Percentiles rank a stretch among this genome's conserved stretches.
Conservation (phyloP, 163 green algal genomes). For the Volvox carteri region DNA sequence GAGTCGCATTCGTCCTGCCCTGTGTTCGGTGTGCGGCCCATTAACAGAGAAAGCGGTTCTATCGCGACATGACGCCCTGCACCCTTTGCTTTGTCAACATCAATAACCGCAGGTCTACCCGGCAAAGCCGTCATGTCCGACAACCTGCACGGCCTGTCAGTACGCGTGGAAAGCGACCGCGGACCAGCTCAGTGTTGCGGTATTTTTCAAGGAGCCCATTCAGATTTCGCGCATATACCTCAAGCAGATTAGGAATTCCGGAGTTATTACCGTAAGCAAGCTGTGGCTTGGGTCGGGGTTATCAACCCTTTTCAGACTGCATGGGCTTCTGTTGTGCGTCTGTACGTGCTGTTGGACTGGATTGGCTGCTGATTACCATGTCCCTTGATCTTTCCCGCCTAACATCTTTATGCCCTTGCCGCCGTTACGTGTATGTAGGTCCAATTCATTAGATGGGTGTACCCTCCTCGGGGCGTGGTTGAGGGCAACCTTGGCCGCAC, state of each 20-base stretch:
- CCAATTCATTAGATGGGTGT: slow-evolving; percentile 17
- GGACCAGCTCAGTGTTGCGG: neutral
- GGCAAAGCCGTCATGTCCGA: neutral
- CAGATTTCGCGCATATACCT: slow-evolving; percentile 17
- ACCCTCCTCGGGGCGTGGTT: neutral
- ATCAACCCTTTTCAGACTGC: too few relatives aligned
- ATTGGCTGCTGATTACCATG: too few relatives aligned
- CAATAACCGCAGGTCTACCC: slow-evolving; percentile 13
- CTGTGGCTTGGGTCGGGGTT: neutral
- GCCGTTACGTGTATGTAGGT: too few relatives aligned
- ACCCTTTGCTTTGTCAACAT: neutral
- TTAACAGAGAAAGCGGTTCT: neutral
- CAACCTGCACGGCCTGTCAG: neutral
- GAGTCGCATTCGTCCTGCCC: neutral
- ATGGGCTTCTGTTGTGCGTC: too few relatives aligned
- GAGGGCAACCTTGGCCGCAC: neutral
- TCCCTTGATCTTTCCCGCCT: too few relatives aligned
- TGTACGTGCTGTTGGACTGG: too few relatives aligned
- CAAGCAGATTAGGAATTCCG: slow-evolving; percentile 17
- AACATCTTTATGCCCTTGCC: neutral
- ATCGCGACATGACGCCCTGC: neutral
- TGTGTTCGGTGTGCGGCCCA: neutral
- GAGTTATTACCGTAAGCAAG: slow-evolving; percentile 17
- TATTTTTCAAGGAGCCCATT: slow-evolving; percentile 28
- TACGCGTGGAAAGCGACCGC: neutral